Evolutionary conservation across 164 flowering plant species (phyloP), one percentile per base, ranked within the genome.

Genomic region (Stephania cephalantha): DNA sequence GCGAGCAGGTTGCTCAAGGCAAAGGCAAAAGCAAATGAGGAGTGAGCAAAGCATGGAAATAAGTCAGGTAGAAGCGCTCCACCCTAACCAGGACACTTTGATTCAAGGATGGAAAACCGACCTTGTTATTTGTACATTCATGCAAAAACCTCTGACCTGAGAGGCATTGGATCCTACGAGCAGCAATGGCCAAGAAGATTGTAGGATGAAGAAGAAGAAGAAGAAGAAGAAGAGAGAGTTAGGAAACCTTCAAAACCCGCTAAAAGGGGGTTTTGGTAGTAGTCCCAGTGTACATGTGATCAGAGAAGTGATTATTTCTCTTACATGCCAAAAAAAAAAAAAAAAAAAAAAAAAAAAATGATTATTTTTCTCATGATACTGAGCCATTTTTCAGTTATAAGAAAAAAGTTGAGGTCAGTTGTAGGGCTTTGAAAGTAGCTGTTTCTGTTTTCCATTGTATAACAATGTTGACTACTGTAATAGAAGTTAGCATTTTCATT

Each of bases 1-100:
- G 91, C 91, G 78, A 94, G 95, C 76, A 90, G 77, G 84, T 50
- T 85, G 76, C 78, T 75, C 25, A 86, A 82, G 76, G 66, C 58
- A 15, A 79, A 78, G 70, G 78, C 70, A 70, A 63, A 75, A 61
- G 5, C 58, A 68, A 45, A n/a, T 31, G 75, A 80, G 7, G 69
- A 75, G 75, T 71, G 80, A 71, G 76, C 50, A 29, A 35, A 22
- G 48, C 55, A 35, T 55, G 71, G 29, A 76, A 3, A 55, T 50
- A 71, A 13, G 72, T 71, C 30, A 69, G 75, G 35, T 31, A 61
- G 42, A 9, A 72, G 25, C 0, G 25, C 18, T 8, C 73, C 46
- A 58, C 30, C 71, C 77, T 70, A 70, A 74, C 75, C 71, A 75
- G 81, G 74, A 68, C 74, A 58, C 15, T 70, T 69, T 42, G 18